Evolutionary conservation across 1,284 basidiomycete species (phyloP).

Genomic region (Trichosporon sp.): DNA sequence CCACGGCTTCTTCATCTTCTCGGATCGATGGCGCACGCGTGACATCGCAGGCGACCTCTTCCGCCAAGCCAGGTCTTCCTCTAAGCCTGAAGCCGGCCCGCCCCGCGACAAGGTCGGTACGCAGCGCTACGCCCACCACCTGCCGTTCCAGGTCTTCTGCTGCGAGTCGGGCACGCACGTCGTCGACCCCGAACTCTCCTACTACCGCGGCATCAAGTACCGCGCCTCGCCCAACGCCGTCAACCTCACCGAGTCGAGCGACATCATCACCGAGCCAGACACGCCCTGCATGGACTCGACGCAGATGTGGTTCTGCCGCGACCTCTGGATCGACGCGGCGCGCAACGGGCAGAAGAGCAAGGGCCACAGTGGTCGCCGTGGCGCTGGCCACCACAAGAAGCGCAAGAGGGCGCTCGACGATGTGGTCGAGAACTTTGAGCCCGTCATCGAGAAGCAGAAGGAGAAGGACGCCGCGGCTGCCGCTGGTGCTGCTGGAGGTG

Average conservation of each 20-base stretch:
- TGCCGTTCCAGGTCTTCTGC: constrained; percentile 95
- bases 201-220: constrained; percentile 80
- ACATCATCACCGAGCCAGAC: constrained; percentile 60
- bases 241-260: constrained; percentile 63
- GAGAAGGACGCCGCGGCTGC: constrained; percentile 2
- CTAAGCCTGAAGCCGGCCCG: constrained; percentile 80
- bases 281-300: constrained; percentile 84
- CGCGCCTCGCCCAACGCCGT: constrained; percentile 70
- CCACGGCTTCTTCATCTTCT: constrained; percentile 92
- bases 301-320: constrained; percentile 92
- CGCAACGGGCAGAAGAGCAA: constrained; percentile 57
- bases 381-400: constrained; percentile 8
- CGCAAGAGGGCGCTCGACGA: constrained; percentile 29
- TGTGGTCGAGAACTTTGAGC: constrained; percentile 24
- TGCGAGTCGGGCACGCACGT: constrained; percentile 94
- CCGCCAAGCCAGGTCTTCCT: constrained; percentile 85
- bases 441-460: constrained; percentile 24
- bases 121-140: constrained; percentile 74
- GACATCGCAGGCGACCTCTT: constrained; percentile 95
- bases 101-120: constrained; percentile 75
- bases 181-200: constrained; percentile 85
- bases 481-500: not conserved
- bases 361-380: not conserved
- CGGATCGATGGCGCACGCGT: constrained; percentile 89
- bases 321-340: constrained; percentile 81